Conservation (phyloP, 2,329 filamentous ascomycete genomes). For the Talaromyces albobiverticillius region DNA sequence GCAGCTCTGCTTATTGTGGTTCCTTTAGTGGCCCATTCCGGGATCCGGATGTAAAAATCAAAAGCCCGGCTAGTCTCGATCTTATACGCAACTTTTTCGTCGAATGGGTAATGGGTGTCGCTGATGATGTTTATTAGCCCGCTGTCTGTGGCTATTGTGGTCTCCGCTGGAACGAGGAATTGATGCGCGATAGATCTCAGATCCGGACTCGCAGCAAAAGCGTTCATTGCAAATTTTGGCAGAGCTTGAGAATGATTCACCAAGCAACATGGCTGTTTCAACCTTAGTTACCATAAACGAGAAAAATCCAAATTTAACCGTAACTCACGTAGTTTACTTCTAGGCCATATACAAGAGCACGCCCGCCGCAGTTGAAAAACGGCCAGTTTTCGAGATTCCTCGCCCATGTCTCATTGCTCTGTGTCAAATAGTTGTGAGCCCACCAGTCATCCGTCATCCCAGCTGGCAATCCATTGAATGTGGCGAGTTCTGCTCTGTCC, state of each 20-base stretch:
- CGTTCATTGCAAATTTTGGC: constrained; percentile 15
- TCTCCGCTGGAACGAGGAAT: constrained; percentile 12
- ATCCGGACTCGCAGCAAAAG: constrained; percentile 13
- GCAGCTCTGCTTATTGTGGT: constrained; percentile 6
- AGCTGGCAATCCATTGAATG: constrained; percentile 13
- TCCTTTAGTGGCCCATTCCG: constrained; percentile 13
- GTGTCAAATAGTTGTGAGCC: constrained; percentile 15
- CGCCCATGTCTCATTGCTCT: constrained; percentile 13
- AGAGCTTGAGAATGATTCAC: constrained; percentile 15
- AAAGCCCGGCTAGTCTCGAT: constrained; percentile 10
- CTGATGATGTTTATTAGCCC: constrained; percentile 10
- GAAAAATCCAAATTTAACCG: neutral
- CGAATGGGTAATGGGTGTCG: constrained; percentile 13
- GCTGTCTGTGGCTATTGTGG: constrained; percentile 8
- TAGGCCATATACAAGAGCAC: constrained; percentile 14
- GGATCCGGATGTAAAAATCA: constrained; percentile 13
- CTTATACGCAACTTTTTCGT: constrained; percentile 8
- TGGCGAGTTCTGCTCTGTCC: constrained; percentile 12
- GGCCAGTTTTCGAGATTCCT: constrained; percentile 13
- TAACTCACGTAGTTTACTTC: constrained; percentile 15
- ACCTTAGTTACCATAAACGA: neutral
- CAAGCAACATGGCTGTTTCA: constrained; percentile 14
- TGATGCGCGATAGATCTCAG: constrained; percentile 11
- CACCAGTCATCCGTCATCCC: constrained; percentile 15
- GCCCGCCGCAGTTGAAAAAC: constrained; percentile 13